Conservation (phyloP, 306 rosid genomes). For the Dalbergia oliveri region DNA sequence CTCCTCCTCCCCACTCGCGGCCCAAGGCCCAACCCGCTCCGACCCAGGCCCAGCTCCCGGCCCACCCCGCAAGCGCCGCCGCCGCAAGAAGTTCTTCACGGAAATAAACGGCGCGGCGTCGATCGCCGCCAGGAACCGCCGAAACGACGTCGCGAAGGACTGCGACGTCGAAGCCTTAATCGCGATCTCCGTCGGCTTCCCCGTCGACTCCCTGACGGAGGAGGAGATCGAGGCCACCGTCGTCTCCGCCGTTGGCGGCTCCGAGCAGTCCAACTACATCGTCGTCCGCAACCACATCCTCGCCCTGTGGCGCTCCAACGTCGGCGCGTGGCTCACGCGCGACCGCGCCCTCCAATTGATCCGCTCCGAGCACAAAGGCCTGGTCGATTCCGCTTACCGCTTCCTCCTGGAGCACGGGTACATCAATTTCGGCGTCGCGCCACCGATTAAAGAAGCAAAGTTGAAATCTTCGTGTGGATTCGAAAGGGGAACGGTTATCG, state of each 20-base stretch:
- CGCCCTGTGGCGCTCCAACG: constrained; percentile 80
- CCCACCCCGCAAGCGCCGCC: constrained; percentile 69
- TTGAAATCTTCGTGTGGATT: constrained; percentile 58
- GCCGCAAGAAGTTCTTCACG: constrained; percentile 91
- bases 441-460: constrained; percentile 71
- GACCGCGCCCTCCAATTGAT: constrained; percentile 72
- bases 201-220: constrained; percentile 86
- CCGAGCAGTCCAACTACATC: constrained; percentile 80
- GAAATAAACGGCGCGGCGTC: constrained; percentile 67
- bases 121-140: constrained; percentile 62
- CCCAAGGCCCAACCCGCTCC: background rate
- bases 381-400: constrained; percentile 71
- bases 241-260: constrained; percentile 79
- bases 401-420: constrained; percentile 84
- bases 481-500: constrained; percentile 72
- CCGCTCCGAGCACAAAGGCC: constrained; percentile 74
- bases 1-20: constrained; percentile 40
- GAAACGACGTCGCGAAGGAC: constrained; percentile 72
- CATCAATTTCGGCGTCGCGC: constrained; percentile 82
- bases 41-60: constrained; percentile 31
- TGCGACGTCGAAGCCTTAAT: constrained; percentile 81
- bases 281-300: constrained; percentile 83
- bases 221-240: constrained; percentile 92
- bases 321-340: constrained; percentile 74
- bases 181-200: constrained; percentile 84